phyloP scores from a whole-genome alignment of 495 filamentous ascomycete genomes.

The Pyrenopolyporus hunteri region DNA sequence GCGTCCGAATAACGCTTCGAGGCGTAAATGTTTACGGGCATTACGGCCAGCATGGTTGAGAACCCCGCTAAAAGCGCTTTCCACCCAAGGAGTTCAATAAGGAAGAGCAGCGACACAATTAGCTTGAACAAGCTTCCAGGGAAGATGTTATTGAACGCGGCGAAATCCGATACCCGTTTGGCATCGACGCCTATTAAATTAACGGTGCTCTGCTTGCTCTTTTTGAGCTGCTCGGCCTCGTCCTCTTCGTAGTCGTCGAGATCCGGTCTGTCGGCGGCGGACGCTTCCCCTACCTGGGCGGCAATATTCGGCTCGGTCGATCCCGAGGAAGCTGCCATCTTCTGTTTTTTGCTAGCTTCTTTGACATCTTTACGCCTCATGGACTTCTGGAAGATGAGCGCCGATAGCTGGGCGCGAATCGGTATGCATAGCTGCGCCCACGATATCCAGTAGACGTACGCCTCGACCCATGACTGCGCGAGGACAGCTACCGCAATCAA shows the following conservation, averaged over 20 bases:
- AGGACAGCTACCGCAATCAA: conserved; percentile 65
- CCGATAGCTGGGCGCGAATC: conserved; percentile 71
- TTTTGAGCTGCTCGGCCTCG: conserved; percentile 55
- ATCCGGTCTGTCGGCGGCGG: conserved; percentile 30
- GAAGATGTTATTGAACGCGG: conserved; percentile 69
- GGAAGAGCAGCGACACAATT: conserved; percentile 66
- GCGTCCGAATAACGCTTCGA: conserved; percentile 69
- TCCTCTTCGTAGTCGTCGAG: conserved; percentile 55
- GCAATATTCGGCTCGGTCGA: conserved; percentile 32
- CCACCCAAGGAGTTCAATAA: conserved; percentile 76
- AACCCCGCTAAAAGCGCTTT: conserved; percentile 71
- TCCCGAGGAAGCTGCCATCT: conserved; percentile 34
- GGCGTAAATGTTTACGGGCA: conserved; percentile 72
- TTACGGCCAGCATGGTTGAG: conserved; percentile 63
- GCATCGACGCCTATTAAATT: conserved; percentile 82
- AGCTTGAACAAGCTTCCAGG: conserved; percentile 65
- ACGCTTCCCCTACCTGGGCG: conserved; percentile 37
- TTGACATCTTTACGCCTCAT: conserved; percentile 84
- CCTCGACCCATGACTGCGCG: conserved; percentile 62
- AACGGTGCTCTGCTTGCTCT: conserved; percentile 76
- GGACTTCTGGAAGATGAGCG: conserved; percentile 77
- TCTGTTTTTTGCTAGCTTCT: conserved; percentile 49
- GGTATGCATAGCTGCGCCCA: conserved; percentile 68
- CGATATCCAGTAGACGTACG: conserved; percentile 68
- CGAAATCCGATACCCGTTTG: conserved; percentile 74